Evolutionary conservation across 805 yeast species (phyloP), one percentile per base, ranked within the genome.

Genomic region (Komagataella phaffii): DNA sequence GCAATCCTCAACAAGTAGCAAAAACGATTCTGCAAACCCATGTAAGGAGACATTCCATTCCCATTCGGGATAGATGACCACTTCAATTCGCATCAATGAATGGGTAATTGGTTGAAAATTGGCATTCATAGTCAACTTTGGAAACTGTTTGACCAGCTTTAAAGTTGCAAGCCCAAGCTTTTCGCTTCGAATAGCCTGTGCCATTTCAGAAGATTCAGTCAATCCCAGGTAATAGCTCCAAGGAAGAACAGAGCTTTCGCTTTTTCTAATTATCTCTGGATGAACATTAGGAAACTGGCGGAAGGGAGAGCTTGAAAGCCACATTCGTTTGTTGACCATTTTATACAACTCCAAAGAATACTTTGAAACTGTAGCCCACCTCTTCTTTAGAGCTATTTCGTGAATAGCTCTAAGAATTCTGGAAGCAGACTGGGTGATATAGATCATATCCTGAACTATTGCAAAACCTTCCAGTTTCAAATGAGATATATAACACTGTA

Each of bases 361-460:
- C 56, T 74, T 76, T 0, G 95, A 71, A 12, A 85, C 64, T 18
- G 70, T 62, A 0, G 96, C 74, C 95, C 96, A 89, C 8, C 76
- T 74, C 56, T 82, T 85, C 51, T 74, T 71, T 48, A 86, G 57
- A 7, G 86, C 77, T 40, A 93, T 78, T 61, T 91, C 96, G 62
- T 77, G 81, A 55, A 95, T 76, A 0, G 98, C 97, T 53, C 97
- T 70, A 52, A 90, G 71, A 44, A 93, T 65, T 61, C 99, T 76
- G 3, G 95, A 91, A 1, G 96, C 97, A 45, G 95, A 88, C 64
- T 93, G 98, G 0, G 93, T 85, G 45, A 93, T 80, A 62, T 87
- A 93, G 3, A 88, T 74, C 96, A 90, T 88, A 69, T 93, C 99
- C 0, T 96, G 81, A 75, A 85, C 80, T 54, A 95, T 67, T 0